Percentiles rank a stretch among this genome's conserved stretches.
phyloP scores from a whole-genome alignment of 106 monocot genomes.

The Dioscorea dumetorum region DNA sequence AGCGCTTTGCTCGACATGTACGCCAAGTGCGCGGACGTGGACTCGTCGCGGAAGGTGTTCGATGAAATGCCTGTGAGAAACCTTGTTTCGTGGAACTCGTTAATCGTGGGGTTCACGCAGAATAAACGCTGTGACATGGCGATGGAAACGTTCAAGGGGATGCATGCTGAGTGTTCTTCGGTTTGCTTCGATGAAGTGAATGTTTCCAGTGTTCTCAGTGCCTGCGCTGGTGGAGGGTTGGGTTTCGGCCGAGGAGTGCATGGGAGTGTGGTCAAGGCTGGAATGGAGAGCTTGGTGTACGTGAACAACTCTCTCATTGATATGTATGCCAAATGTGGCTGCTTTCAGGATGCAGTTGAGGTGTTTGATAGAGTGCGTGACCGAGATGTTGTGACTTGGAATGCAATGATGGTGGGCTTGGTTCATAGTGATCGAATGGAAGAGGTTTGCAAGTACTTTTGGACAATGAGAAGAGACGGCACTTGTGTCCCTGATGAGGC shows the following conservation, averaged over 20 bases:
- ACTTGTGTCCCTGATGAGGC: slow-evolving; percentile 19
- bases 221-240: slow-evolving; percentile 10
- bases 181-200: slow-evolving; percentile 6
- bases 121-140: slow-evolving; percentile 10
- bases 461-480: slow-evolving; percentile 15
- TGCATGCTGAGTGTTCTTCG: not conserved
- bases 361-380: slow-evolving; percentile 8
- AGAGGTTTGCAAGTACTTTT: slow-evolving; percentile 21
- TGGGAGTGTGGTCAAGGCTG: not conserved
- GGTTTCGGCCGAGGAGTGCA: slow-evolving; percentile 14
- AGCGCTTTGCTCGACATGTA: slow-evolving; percentile 15
- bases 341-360: slow-evolving; percentile 1
- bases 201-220: slow-evolving; percentile 15
- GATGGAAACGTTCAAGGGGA: not conserved
- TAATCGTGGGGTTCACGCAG: slow-evolving; percentile 16
- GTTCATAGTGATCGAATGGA: slow-evolving; percentile 11
- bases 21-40: slow-evolving; percentile 22
- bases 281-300: not conserved
- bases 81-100: slow-evolving; percentile 30
- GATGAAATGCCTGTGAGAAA: slow-evolving; percentile 38
- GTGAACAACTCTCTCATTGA: slow-evolving; percentile 21
- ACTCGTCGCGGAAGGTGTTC: slow-evolving; percentile 11
- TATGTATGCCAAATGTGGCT: slow-evolving; percentile 23
- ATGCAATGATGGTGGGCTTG: slow-evolving; percentile 17
- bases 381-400: slow-evolving; percentile 18